Base-by-base conservation (phyloP, 2,329 filamentous ascomycete genomes). In the Ampelomyces quisqualis region DNA sequence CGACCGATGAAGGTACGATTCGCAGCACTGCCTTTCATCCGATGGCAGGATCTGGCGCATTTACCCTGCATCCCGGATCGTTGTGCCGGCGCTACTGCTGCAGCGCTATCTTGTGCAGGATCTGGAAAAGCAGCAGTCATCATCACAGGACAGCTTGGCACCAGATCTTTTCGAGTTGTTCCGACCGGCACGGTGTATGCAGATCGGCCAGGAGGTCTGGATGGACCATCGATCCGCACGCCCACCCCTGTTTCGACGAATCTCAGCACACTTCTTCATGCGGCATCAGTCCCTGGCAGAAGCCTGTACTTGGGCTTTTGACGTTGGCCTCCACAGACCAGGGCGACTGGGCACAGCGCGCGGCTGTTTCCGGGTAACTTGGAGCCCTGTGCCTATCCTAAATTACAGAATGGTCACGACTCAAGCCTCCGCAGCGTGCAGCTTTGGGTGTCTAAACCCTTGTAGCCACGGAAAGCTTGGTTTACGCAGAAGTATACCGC, bases 111-210 rank as follows among this genome's bases (percentile, higher is more conserved):
- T 19, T 24, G 42, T 58, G 56, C 57, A 62, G 55, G 55, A 62
- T 62, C 53, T 65, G 50, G 49, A 34, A 47, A 52, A 43, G 54
- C 42, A 52, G 47, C 48, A 55, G 57, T 56, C 57, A 61, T 49
- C 51, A 55, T 57, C 57, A n/a, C n/a, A n/a, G 48, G 43, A 37
- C 34, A 45, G 43, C 37, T 50, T 22, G 26, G 29, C 34, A 45
- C 53, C 47, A 64, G 59, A 65, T 63, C 60, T 58, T 43, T 50
- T 47, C 50, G 52, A 52, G 33, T 49, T 50, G 46, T 46, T 51
- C 49, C 31, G 34, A 42, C 42, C 42, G 38, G 45, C 49, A 20
- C 11, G 33, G 22, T 24, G 18, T 35, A 26, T 43, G 49, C 48
- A 59, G 60, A 65, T 65, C 59, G 53, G n/a, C 46, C 47, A 51